Evolutionary conservation across 192 early-diverging fungal species (phyloP).

Genomic region (Coemansia sp.): DNA sequence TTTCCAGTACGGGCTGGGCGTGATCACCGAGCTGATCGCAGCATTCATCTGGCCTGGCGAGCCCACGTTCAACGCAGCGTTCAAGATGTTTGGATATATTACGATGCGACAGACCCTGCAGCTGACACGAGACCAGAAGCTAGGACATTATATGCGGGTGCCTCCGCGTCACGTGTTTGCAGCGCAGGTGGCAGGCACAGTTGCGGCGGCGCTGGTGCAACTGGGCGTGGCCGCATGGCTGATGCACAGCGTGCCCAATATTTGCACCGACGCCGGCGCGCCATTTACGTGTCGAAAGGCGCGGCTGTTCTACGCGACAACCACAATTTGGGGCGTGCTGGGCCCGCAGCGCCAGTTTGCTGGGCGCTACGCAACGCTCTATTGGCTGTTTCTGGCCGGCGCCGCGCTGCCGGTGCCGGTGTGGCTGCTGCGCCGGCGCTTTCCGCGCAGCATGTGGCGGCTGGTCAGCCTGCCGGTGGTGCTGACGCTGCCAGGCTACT

Average conservation of each 20-base stretch:
- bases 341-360: slow-evolving; percentile 65
- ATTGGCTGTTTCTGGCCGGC: slow-evolving; percentile 59
- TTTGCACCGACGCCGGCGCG: slow-evolving; percentile 56
- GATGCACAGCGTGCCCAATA: slow-evolving; percentile 55
- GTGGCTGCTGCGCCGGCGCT: slow-evolving; percentile 59
- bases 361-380: slow-evolving; percentile 43
- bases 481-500: slow-evolving; percentile 57
- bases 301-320: slow-evolving; percentile 63
- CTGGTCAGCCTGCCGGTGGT: slow-evolving; percentile 67
- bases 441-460: slow-evolving; percentile 62
- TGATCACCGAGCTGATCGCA: slow-evolving; percentile 76
- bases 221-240: slow-evolving; percentile 64
- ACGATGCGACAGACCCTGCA: slow-evolving; percentile 67
- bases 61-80: slow-evolving; percentile 72
- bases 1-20: slow-evolving; percentile 68
- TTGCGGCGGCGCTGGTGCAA: slow-evolving; percentile 67
- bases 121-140: slow-evolving; percentile 64
- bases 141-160: slow-evolving; percentile 70
- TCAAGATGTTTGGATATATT: slow-evolving; percentile 81
- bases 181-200: slow-evolving; percentile 69
- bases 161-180: slow-evolving; percentile 74
- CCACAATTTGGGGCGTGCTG: slow-evolving; percentile 74
- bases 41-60: slow-evolving; percentile 75
- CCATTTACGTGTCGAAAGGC: slow-evolving; percentile 63
- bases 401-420: slow-evolving; percentile 65